These are phyloP conservation scores for Microstroma glucosiphilum DNA, from an alignment of 1,284 basidiomycete genomes.

Conservation along the genomic window DNA sequence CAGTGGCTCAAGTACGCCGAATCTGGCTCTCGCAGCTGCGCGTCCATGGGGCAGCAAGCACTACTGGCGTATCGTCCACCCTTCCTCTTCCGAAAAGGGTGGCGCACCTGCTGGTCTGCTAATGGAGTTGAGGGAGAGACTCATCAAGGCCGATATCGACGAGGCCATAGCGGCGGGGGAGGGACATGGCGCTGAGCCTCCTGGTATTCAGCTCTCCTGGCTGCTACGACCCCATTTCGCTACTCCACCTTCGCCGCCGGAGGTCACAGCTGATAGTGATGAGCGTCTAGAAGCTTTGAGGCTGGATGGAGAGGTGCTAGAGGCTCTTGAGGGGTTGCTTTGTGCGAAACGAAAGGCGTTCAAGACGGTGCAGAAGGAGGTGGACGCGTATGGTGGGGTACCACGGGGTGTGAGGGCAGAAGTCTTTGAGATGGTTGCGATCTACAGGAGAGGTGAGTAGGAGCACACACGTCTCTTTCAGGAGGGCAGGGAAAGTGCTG, in stretches of 20 bases:
- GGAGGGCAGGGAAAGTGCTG: too few species aligned
- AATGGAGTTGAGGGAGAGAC: constrained; percentile 1
- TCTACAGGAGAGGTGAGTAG: background rate
- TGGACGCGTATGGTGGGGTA: background rate
- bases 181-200: background rate
- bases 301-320: constrained; percentile 3
- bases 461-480: too few species aligned
- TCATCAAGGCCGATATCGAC: background rate
- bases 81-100: background rate
- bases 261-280: background rate
- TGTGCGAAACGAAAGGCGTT: constrained; percentile 4
- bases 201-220: background rate
- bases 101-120: constrained; percentile 5
- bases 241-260: background rate
- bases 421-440: background rate
- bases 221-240: background rate
- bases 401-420: background rate
- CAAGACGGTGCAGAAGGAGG: background rate
- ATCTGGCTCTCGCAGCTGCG: background rate
- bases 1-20: background rate
- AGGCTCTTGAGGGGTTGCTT: constrained; percentile 2
- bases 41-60: constrained; percentile 2
- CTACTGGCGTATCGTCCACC: constrained; percentile 2
- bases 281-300: background rate
- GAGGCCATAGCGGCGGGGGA: background rate